phyloP scores from a whole-genome alignment of 2,329 filamentous ascomycete genomes.

The Aspergillus sp. region DNA sequence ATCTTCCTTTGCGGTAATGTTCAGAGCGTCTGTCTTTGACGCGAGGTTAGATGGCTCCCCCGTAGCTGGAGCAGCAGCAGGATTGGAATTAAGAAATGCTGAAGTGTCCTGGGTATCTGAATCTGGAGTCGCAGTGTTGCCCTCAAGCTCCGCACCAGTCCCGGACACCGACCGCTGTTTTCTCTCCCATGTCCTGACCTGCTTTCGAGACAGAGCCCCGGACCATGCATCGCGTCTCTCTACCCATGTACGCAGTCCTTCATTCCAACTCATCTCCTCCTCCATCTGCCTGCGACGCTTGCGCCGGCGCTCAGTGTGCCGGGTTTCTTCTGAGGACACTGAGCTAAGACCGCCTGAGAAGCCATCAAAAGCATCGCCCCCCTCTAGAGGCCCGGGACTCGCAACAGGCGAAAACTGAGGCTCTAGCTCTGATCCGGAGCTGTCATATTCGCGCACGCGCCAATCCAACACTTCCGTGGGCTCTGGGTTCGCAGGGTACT shows the following conservation, averaged over 20 bases:
- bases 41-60: conserved; percentile 17
- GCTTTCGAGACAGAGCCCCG: conserved; percentile 54
- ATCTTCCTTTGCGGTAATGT: conserved; percentile 21
- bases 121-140: background rate
- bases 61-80: background rate
- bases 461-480: conserved; percentile 33
- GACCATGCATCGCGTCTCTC: conserved; percentile 82
- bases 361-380: conserved; percentile 8
- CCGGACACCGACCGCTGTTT: conserved; percentile 9
- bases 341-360: conserved; percentile 2
- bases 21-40: conserved; percentile 22
- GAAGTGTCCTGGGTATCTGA: background rate
- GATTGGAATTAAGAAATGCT: background rate
- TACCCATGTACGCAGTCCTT: conserved; percentile 76
- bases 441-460: conserved; percentile 39
- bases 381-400: background rate
- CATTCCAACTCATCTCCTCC: conserved; percentile 74
- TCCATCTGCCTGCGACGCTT: conserved; percentile 58
- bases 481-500: conserved; percentile 23
- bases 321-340: conserved; percentile 36
- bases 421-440: conserved; percentile 39
- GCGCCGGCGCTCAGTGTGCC: conserved; percentile 54
- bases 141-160: background rate
- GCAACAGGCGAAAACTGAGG: conserved; percentile 19
- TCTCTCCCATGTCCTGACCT: conserved; percentile 23